These are phyloP conservation scores for Candida hungchunana DNA, from an alignment of 805 yeast species.

Conservation along the genomic window DNA sequence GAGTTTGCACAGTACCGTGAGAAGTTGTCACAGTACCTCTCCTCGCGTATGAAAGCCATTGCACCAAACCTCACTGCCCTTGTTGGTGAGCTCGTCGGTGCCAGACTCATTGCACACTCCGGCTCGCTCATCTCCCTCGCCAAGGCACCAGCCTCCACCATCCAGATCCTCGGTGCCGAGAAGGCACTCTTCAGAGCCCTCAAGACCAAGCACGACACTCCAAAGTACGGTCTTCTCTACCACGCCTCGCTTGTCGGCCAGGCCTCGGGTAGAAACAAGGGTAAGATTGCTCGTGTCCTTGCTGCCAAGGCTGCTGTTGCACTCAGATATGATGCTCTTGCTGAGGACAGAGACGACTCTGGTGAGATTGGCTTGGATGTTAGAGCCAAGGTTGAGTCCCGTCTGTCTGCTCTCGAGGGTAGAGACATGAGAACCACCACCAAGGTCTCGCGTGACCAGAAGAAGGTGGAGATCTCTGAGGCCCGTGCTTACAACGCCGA, in stretches of 20 bases:
- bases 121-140: constrained; percentile 93
- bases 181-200: constrained; percentile 98
- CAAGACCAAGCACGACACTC: constrained; percentile 97
- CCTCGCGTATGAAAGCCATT: constrained; percentile 96
- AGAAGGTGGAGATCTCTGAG: constrained; percentile 82
- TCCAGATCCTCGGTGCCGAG: constrained; percentile 98
- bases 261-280: constrained; percentile 97
- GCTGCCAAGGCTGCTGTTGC: constrained; percentile 99
- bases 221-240: constrained; percentile 95
- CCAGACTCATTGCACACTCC: constrained; percentile 95
- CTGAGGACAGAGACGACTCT: constrained; percentile 95
- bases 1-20: constrained; percentile 96
- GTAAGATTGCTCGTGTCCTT: constrained; percentile 96
- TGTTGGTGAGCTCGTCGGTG: constrained; percentile 98
- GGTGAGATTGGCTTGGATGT: constrained; percentile 91
- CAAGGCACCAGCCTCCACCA: constrained; percentile 97
- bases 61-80: constrained; percentile 96
- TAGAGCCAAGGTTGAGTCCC: constrained; percentile 89
- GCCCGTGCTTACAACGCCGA: constrained; percentile 90
- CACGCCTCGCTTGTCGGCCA: constrained; percentile 97
- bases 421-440: constrained; percentile 91
- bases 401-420: constrained; percentile 94
- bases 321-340: constrained; percentile 90
- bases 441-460: constrained; percentile 73
- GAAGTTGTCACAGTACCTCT: constrained; percentile 85